Evolutionary conservation across 2,329 filamentous ascomycete genomes (phyloP), one percentile per base, ranked within the genome.

Genomic region (Fusarium torulosum): DNA sequence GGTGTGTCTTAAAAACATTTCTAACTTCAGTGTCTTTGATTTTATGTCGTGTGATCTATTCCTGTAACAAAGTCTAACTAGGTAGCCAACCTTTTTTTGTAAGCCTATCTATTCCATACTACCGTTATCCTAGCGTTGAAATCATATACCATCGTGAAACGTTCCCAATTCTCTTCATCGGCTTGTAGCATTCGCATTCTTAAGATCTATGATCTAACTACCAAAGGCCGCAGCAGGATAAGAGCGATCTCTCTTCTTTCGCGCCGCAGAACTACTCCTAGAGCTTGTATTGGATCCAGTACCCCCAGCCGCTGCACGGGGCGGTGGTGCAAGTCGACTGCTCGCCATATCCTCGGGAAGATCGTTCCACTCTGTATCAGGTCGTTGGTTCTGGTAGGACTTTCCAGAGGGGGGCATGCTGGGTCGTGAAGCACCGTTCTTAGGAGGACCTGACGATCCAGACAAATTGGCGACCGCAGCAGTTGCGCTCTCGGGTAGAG

Each of bases 361-460:
- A 72, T 90, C 88, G 76, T 90, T 90, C 88, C 88, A 90, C 73
- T 90, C 88, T 29, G 78, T 86, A 20, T 86, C 84, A 4, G 88
- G 84, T 8, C 87, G 81, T 68, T 80, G 76, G 59, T 86, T 89
- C 75, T 90, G 88, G 74, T 83, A 90, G 1, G 87, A 89, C 45
- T 80, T 76, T 5, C 79, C 78, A 17, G 75, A 72, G 7, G 53
- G 38, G n/a, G 68, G 72, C 21, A 73, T 71, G 3, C 73, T 73
- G 49, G 69, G 72, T 38, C 54, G 67, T 33, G 64, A 38, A 57
- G 67, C 35, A 63, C 66, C 59, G 64, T 55, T 53, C 69, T 52
- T 59, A 35, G 72, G 63, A 41, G 73, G 69, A 9, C 72, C 58
- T 49, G 72, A 54, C 46, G 72, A 71, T 33, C 70, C 69, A 10